Base-by-base conservation (phyloP, 2,329 filamentous ascomycete genomes). In the Exserohilum rostratum region DNA sequence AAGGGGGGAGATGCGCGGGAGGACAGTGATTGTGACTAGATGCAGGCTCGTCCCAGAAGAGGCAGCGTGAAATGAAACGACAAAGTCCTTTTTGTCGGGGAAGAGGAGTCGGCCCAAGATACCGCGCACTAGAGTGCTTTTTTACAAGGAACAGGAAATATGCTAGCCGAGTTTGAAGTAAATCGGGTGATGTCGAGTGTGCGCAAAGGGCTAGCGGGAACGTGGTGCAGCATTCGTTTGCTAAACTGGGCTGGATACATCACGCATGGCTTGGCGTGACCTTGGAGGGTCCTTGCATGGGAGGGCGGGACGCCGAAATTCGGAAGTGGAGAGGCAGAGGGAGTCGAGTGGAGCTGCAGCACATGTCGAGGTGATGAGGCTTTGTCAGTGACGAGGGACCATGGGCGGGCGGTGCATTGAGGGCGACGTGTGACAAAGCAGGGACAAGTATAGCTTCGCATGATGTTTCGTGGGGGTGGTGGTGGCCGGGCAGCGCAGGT, bases 201-300 rank as follows among this genome's bases (percentile, higher is more conserved):
- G 55, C 43, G 57, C 54, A 60, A 66, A 46, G 31, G 22, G 60
- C 61, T 66, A 58, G 64, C 56, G 46, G 43, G 43, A 42, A 46
- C 34, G n/a, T 33, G 51, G 55, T 61, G 64, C 62, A 63, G 56
- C 50, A 38, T 44, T 34, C 37, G 52, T 61, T 57, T 62, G 61
- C 50, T 46, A 55, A 50, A 33, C 13, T 50, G 58, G 30, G 29
- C 13, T 50, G 58, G 30, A 51, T 60, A 52, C 50, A 60, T 68
- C 60, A 66, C 60, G 59, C 63, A 57, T 62, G 46, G 33, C 68
- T 71, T 71, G 69, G 70, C 69, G 68, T 71, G 66, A 67, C 46
- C 40, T 55, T 44, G 49, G 57, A 50, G 53, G 62, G 61, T 59
- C 61, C 61, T 67, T 55, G 52, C 52, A 51, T 46, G 40, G 48